phyloP scores from a whole-genome alignment of 352 stramenopile species.

The Globisporangium acanthophoron region DNA sequence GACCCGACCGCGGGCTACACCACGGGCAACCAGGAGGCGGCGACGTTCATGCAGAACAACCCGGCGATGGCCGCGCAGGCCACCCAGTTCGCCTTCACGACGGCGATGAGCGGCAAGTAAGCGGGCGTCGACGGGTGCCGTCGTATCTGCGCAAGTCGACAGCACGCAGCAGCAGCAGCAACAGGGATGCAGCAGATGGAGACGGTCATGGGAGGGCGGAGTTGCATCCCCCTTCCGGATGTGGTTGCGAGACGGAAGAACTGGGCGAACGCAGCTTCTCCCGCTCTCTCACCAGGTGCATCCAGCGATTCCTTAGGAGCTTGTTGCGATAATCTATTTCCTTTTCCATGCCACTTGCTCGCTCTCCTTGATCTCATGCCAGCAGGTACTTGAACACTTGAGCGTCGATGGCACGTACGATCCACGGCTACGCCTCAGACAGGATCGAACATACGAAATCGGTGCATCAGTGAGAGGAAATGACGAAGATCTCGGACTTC shows the following conservation, averaged over 20 bases:
- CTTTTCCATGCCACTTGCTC: neutral
- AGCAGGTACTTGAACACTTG: too few species aligned
- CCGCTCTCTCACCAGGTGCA: neutral
- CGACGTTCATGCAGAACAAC: constrained; percentile 79
- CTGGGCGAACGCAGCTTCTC: too few species aligned
- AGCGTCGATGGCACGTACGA: too few species aligned
- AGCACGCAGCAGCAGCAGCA: neutral
- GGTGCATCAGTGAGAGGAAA: too few species aligned
- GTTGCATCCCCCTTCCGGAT: neutral
- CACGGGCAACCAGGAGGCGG: constrained; percentile 75
- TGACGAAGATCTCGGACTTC: too few species aligned
- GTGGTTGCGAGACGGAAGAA: too few species aligned
- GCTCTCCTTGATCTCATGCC: too few species aligned
- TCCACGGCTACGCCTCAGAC: too few species aligned
- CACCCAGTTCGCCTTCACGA: constrained; percentile 72
- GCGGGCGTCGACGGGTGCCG: neutral
- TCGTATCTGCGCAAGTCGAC: too few species aligned
- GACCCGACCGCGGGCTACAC: constrained; percentile 79
- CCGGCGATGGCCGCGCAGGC: constrained; percentile 70
- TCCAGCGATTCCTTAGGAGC: neutral
- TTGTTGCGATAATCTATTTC: neutral
- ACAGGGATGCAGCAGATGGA: neutral
- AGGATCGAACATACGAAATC: too few species aligned
- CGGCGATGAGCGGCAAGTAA: constrained; percentile 22
- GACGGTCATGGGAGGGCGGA: neutral